These are phyloP conservation scores for Cryptomeria japonica DNA, from an alignment of 75 land plant genomes.

Conservation along the genomic window DNA sequence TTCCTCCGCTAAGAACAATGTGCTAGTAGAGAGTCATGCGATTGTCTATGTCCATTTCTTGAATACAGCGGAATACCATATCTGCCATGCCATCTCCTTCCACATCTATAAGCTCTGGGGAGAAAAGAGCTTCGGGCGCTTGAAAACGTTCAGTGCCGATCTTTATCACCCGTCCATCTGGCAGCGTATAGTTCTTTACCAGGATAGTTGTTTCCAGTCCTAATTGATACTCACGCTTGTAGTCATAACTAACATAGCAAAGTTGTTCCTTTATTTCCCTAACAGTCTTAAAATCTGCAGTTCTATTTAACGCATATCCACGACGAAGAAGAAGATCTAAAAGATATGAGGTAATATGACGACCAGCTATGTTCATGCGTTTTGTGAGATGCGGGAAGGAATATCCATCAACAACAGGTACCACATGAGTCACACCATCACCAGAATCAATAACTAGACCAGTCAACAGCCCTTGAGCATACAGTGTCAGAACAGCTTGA, in stretches of 20 bases:
- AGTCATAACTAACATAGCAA: constrained; percentile 95
- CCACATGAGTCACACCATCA: constrained; percentile 99
- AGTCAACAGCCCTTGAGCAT: constrained; percentile 98
- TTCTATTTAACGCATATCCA: constrained; percentile 94
- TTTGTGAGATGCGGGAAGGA: constrained; percentile 98
- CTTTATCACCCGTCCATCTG: constrained; percentile 97
- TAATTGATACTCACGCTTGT: constrained; percentile 93
- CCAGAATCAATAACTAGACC: constrained; percentile 99
- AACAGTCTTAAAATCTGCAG: constrained; percentile 95
- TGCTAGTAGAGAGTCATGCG: no score
- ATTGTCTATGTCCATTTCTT: constrained; percentile 99
- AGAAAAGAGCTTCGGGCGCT: constrained; percentile 97
- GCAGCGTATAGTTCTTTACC: constrained; percentile 95
- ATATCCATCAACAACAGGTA: constrained; percentile 99
- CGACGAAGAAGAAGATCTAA: constrained; percentile 90
- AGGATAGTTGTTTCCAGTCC: constrained; percentile 98
- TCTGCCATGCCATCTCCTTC: constrained; percentile 99
- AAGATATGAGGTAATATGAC: constrained; percentile 98
- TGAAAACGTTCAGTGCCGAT: constrained; percentile 97
- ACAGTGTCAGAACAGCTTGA: constrained; percentile 93
- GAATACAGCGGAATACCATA: constrained; percentile 95
- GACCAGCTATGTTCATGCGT: constrained; percentile 98
- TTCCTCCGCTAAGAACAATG: no score
- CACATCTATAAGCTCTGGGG: constrained; percentile 96
- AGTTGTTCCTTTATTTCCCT: constrained; percentile 98